Evolutionary conservation across 1,284 basidiomycete species (phyloP).

Genomic region (Ganoderma sinense): DNA sequence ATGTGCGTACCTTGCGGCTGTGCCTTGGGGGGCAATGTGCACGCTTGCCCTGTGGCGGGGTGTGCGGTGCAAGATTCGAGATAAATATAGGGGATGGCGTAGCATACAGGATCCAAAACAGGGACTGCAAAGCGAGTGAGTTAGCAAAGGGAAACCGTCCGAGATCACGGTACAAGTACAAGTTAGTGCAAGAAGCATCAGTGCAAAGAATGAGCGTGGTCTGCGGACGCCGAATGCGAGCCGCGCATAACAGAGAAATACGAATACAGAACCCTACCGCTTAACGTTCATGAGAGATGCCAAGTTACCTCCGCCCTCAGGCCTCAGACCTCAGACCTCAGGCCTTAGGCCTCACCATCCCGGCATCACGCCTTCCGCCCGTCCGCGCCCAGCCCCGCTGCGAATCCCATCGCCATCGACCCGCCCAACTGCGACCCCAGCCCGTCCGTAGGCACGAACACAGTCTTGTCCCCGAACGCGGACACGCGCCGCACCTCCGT

Average conservation of each 20-base stretch:
- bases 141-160: neutral
- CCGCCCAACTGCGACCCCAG: conserved; percentile 63
- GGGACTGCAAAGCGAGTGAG: neutral
- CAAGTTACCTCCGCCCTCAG: too few relatives aligned
- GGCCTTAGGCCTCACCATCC: too few relatives aligned
- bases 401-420: conserved; percentile 70
- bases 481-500: conserved; percentile 68
- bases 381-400: conserved; percentile 64
- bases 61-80: neutral
- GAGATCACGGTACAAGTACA: neutral
- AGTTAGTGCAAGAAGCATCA: neutral
- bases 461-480: conserved; percentile 73
- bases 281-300: neutral
- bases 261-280: neutral
- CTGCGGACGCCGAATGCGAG: neutral
- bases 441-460: conserved; percentile 74
- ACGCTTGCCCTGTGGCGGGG: neutral
- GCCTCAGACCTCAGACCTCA: too few relatives aligned
- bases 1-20: neutral
- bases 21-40: neutral
- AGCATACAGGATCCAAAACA: neutral
- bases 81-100: neutral
- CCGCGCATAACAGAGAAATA: neutral
- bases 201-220: neutral
- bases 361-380: conserved; percentile 2